These are phyloP conservation scores for Aspergillus sp. DNA, from an alignment of 2,329 filamentous ascomycete species.

Conservation along the genomic window DNA sequence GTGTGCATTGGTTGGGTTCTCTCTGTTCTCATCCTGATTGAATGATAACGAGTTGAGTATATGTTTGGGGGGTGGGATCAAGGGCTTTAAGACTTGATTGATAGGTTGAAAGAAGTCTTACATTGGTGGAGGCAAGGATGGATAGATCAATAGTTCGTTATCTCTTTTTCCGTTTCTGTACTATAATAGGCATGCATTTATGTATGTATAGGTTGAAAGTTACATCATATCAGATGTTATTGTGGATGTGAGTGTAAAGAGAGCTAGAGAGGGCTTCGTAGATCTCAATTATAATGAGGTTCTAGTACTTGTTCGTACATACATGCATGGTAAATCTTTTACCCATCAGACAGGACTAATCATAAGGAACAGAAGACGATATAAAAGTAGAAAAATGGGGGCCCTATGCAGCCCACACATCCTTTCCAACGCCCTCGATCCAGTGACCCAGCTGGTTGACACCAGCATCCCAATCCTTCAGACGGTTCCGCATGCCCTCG, in stretches of 20 bases:
- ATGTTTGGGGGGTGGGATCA: too few species aligned
- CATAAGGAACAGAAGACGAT: slow-evolving; percentile 17
- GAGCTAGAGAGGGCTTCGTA: slow-evolving; percentile 3
- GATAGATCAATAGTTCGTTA: not conserved
- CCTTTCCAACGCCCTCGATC: slow-evolving; percentile 91
- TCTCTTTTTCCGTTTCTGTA: not conserved
- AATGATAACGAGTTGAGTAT: not conserved
- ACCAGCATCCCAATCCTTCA: slow-evolving; percentile 93
- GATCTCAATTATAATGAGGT: slow-evolving; percentile 12
- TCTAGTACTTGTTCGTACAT: slow-evolving; percentile 21
- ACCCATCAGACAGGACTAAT: not conserved
- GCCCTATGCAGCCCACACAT: slow-evolving; percentile 84
- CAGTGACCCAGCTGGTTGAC: slow-evolving; percentile 96
- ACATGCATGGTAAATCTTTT: slow-evolving; percentile 10
- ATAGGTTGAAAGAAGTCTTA: too few species aligned
- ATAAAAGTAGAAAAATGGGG: not conserved
- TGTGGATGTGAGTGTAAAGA: not conserved
- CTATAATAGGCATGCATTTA: not conserved
- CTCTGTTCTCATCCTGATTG: slow-evolving; percentile 28
- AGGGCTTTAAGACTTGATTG: too few species aligned
- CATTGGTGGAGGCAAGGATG: not conserved
- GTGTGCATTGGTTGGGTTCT: slow-evolving; percentile 37
- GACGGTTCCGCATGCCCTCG: slow-evolving; percentile 80
- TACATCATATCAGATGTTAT: too few species aligned
- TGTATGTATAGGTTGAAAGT: too few species aligned